Evolutionary conservation across 305 asterid species (phyloP), one percentile per base, ranked within the genome.

Genomic region (Lippia alba): DNA sequence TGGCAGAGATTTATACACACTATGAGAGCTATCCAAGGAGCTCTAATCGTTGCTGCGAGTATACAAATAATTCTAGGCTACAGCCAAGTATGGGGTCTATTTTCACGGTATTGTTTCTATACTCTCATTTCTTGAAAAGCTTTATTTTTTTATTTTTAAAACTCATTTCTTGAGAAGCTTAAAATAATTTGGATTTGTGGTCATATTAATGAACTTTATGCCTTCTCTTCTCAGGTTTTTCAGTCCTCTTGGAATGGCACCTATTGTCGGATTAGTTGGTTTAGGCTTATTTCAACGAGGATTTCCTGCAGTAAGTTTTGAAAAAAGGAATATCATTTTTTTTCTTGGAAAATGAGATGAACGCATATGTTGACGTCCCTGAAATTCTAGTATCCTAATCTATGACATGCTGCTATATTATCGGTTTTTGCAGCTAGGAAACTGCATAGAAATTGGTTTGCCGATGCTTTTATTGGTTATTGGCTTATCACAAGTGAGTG

Each of bases 11-110:
- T 94, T 70, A 76, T 86, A 40, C 93, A 91, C 30, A 80, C 96
- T 30, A 94, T 94, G 99, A 89, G 96, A 81, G 99, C 99, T 73
- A 85, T 90, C 81, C 99, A 94, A 87, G 99, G 99, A 74, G 96
- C 99, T 64, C 74, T 94, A 12, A 94, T 91, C 65, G 92, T 88
- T 74, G 97, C 99, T 70, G 76, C 99, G 6, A 88, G 89, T 79
- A 87, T 94, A 75, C 97, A 90, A 75, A 91, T 94, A 74, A 81
- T 94, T 74, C 85, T 94, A 54, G 99, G 99, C 56, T 91, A 86
- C 87, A 94, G 97, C 83, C 97, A 91, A 88, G 90, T 90, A 46
- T 94, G 99, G 99, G 99, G 99, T 33, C 89, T 91, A 73, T 88
- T 94, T 79, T 91, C 99, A 73, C 90, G 97, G 99, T 94, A 91